Evolutionary conservation across 176 grass and related monocot genomes (phyloP).

Genomic region (Triticum aestivum): IWGSC_CS_RefSeq_v2.1 NC_057802.1:80288834-80289333

Average conservation of each 20-base stretch:
- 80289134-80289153: constrained; percentile 7
- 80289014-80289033: constrained; percentile 64
- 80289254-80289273: neutral
- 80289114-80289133: constrained; percentile 40
- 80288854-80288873: constrained; percentile 9
- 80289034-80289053: constrained; percentile 21
- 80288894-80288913: neutral
- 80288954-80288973: constrained; percentile 42
- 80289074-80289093: neutral
- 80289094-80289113: constrained; percentile 21
- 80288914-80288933: constrained; percentile 36
- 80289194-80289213: constrained; percentile 37
- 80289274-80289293: no score
- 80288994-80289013: constrained; percentile 32
- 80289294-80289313: no score
- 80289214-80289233: constrained; percentile 46
- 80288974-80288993: constrained; percentile 34
- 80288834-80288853: constrained; percentile 34
- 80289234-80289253: constrained; percentile 33
- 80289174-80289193: constrained; percentile 18
- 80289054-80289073: neutral
- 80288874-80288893: neutral
- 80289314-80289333: no score
- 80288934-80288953: constrained; percentile 26
- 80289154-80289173: constrained; percentile 7